Base-by-base conservation (phyloP, 768 basidiomycete species). In the Fomitopsis serialis region DNA sequence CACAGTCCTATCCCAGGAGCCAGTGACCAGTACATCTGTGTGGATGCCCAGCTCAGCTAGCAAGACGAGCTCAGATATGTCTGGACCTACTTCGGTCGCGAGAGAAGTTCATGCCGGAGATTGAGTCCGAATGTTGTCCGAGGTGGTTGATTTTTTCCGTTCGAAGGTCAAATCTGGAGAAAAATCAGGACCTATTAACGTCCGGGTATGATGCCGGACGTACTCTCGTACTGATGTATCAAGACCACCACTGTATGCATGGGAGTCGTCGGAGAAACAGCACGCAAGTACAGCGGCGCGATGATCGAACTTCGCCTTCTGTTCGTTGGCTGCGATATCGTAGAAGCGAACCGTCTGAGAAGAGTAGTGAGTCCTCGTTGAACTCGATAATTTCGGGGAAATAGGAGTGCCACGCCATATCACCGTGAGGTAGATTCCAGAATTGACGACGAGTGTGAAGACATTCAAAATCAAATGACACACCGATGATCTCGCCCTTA, bases 1-100 rank as follows among this genome's bases (percentile, higher is more conserved):
- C 23, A 98, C 63, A 0, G 91, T 87, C 45, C 86, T 82, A 66
- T 98, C 95, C 93, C 94, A 98, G 15, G 93, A 94, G 11, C 89
- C 92, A 0, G 92, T 87, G 43, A 98, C 78, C 23, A 98, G 74
- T 1, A 71, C 56, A 61, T 89, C 92, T 94, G 60, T 4, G 46
- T 11, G 34, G 6, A 19, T 15, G 11, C 23, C 0, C 25, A 42
- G 42, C 35, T 9, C 48, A 17, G 21, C 27, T 10, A 36, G 21
- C 44, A 22, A 46, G 1, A 23, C n/a, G 25, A 23, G 9, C 24
- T 17, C 44, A 43, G 4, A 17, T 40, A 40, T 40, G 15, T 19
- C 6, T 7, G 7, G 10, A 74, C 82, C 24, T 27, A 91, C 92
- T 85, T 54, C 77, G 72, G 51, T 86, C 79, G 19, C 72, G 71